Evolutionary conservation across 148 eudicot genomes (phyloP).

Genomic region (Rhododendron henanense): DNA sequence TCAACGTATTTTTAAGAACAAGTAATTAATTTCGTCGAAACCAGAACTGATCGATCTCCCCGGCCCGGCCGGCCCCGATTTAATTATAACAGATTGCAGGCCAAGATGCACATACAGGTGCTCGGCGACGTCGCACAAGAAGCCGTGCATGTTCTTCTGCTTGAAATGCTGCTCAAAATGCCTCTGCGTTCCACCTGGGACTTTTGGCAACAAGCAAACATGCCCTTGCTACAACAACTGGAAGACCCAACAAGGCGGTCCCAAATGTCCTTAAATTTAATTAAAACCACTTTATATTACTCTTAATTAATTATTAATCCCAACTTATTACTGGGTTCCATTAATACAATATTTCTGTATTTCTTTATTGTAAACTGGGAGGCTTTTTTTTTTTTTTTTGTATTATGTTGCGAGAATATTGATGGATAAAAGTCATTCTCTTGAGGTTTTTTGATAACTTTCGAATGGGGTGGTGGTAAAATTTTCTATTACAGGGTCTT

Average conservation of each 20-base stretch:
- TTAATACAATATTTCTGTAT: too few species aligned
- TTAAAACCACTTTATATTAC: not conserved
- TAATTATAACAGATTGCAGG: constrained; percentile 7
- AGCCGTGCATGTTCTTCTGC: constrained; percentile 32
- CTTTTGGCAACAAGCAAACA: constrained; percentile 25
- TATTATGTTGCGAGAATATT: not conserved
- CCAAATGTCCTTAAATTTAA: constrained; percentile 19
- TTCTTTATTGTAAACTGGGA: not conserved
- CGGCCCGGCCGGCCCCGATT: not conserved
- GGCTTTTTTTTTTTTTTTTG: not conserved
- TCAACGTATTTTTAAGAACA: too few species aligned
- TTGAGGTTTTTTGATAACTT: too few species aligned
- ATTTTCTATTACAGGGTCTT: too few species aligned
- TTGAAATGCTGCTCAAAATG: constrained; percentile 22
- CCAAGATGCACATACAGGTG: constrained; percentile 25
- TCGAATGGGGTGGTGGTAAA: not conserved
- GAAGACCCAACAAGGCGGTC: constrained; percentile 24
- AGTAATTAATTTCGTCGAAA: not conserved
- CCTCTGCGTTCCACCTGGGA: constrained; percentile 23
- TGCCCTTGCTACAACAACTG: constrained; percentile 27
- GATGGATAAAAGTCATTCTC: not conserved
- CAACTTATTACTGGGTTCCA: not conserved
- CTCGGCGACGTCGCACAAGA: constrained; percentile 31
- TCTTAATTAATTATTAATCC: too few species aligned
- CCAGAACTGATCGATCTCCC: not conserved